phyloP scores from a whole-genome alignment of 352 stramenopile genomes.

The Globisporangium rhizosaccharum region DNA sequence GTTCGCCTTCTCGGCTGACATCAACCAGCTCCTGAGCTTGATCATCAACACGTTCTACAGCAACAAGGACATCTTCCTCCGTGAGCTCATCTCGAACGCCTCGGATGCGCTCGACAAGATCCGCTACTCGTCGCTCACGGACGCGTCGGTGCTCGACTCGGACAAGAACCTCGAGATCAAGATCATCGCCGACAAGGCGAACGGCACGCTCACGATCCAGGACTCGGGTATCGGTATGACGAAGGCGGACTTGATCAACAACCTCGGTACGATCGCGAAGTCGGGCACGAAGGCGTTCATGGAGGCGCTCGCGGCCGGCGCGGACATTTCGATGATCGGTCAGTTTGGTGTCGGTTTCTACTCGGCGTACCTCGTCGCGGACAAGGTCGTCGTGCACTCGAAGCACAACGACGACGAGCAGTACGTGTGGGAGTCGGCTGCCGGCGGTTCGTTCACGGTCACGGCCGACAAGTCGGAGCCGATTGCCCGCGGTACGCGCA shows the following conservation, averaged over 20 bases:
- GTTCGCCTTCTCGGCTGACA: constrained; percentile 99
- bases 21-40: constrained; percentile 99
- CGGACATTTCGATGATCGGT: constrained; percentile 99
- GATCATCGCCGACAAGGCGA: constrained; percentile 99
- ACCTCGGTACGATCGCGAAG: constrained; percentile 99
- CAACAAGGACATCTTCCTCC: constrained; percentile 99
- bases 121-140: constrained; percentile 95
- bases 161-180: constrained; percentile 99
- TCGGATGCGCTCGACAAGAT: constrained; percentile 98
- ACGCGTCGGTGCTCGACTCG: constrained; percentile 93
- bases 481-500: constrained; percentile 91
- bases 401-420: constrained; percentile 99
- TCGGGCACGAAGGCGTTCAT: constrained; percentile 99
- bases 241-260: constrained; percentile 99
- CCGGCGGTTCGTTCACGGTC: constrained; percentile 97
- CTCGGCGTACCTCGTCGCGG: constrained; percentile 98
- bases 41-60: constrained; percentile 99
- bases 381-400: constrained; percentile 97
- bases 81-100: constrained; percentile 95
- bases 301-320: constrained; percentile 96
- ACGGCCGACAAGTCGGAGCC: constrained; percentile 84
- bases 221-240: constrained; percentile 99
- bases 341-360: constrained; percentile 99
- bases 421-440: constrained; percentile 96
- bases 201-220: constrained; percentile 98